phyloP scores from a whole-genome alignment of 2,329 filamentous ascomycete species.

The Chaetomium olivaceum region DNA sequence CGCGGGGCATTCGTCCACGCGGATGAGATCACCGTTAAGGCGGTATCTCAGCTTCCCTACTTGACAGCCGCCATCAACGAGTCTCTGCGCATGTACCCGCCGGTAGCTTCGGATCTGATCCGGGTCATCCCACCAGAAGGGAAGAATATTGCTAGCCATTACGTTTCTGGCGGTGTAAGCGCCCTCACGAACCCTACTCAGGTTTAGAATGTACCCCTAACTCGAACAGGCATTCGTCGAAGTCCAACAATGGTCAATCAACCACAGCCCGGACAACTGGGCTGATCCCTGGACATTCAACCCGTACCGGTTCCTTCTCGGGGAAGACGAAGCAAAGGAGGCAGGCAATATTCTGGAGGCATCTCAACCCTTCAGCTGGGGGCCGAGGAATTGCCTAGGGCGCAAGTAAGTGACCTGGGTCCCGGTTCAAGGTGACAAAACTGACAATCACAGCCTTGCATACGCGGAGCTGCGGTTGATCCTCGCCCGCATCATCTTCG shows the following conservation, averaged over 20 bases:
- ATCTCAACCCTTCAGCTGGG: constrained; percentile 43
- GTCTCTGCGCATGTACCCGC: constrained; percentile 43
- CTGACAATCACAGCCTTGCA: constrained; percentile 37
- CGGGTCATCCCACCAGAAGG: constrained; percentile 27
- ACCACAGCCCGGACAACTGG: constrained; percentile 41
- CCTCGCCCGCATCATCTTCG: constrained; percentile 43
- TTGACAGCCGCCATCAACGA: constrained; percentile 44
- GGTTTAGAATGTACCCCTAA: neutral
- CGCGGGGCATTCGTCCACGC: constrained; percentile 39
- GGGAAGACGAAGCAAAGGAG: constrained; percentile 28
- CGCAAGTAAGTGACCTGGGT: constrained; percentile 37
- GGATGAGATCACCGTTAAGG: constrained; percentile 42
- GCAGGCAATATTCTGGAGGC: constrained; percentile 32
- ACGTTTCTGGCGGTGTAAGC: constrained; percentile 31
- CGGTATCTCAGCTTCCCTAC: constrained; percentile 38
- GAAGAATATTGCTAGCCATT: constrained; percentile 24
- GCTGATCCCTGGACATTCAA: constrained; percentile 37
- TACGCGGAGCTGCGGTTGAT: constrained; percentile 52
- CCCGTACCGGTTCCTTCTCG: constrained; percentile 41
- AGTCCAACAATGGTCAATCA: constrained; percentile 38
- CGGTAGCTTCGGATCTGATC: constrained; percentile 23
- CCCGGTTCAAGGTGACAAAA: neutral
- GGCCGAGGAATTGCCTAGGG: constrained; percentile 46
- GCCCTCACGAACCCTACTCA: neutral
- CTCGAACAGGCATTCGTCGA: constrained; percentile 29